A percentile compares a stretch with the other conserved stretches of the same genome.
phyloP scores from a whole-genome alignment of 2,329 filamentous ascomycete species.

The Sporothrix euskadiensis region DNA sequence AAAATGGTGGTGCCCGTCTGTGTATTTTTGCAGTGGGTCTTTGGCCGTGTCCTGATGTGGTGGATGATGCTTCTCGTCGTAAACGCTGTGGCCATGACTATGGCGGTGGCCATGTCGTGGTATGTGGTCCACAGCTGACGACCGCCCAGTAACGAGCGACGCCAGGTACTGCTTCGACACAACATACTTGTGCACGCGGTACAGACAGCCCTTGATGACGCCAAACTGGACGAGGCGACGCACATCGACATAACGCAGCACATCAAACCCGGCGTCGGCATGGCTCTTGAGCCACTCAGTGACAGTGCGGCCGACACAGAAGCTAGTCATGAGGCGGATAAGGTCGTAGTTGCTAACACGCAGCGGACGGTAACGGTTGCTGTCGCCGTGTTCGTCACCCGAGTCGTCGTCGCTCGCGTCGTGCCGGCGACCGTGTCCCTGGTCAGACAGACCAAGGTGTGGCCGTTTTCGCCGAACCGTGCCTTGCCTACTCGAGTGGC shows the following conservation, averaged over 20 bases:
- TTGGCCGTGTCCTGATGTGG: slow-evolving; percentile 36
- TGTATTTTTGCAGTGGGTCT: slow-evolving; percentile 64
- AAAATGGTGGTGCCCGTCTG: slow-evolving; percentile 74
- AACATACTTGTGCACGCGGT: slow-evolving; percentile 89
- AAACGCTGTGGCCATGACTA: slow-evolving; percentile 9
- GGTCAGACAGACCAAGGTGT: neutral
- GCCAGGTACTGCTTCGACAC: slow-evolving; percentile 66
- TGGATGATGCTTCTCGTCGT: neutral
- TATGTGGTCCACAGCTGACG: slow-evolving; percentile 39
- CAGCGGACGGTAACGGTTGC: slow-evolving; percentile 30
- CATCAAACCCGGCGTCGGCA: slow-evolving; percentile 62
- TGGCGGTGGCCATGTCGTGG: slow-evolving; percentile 33
- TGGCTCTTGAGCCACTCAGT: slow-evolving; percentile 83
- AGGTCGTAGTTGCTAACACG: slow-evolving; percentile 63
- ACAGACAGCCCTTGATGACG: slow-evolving; percentile 90
- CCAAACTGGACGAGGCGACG: slow-evolving; percentile 93
- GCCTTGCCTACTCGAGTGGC: neutral
- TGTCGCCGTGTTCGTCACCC: neutral
- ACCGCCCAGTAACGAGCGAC: slow-evolving; percentile 56
- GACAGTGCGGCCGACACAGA: slow-evolving; percentile 79
- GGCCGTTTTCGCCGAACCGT: slow-evolving; percentile 2
- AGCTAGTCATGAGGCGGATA: slow-evolving; percentile 80
- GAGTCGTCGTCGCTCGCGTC: neutral
- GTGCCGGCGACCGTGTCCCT: neutral
- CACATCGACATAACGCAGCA: slow-evolving; percentile 78